A percentile compares a stretch with the other conserved stretches of the same genome.
Conservation (phyloP, 768 basidiomycete species). For the Russula vinacea region DNA sequence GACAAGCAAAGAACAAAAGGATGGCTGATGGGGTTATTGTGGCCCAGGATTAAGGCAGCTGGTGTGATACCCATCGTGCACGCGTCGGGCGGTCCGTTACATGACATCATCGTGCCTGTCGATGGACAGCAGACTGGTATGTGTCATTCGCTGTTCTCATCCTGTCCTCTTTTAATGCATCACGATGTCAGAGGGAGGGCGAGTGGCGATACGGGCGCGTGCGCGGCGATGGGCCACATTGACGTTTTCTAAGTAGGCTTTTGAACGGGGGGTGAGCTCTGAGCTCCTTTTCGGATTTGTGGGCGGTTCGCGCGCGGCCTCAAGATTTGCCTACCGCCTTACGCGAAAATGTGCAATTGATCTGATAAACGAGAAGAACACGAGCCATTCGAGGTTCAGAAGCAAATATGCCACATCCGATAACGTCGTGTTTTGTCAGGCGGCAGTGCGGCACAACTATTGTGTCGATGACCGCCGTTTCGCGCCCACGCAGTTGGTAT, state of each 20-base stretch:
- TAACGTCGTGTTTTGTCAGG: background rate
- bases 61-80: constrained; percentile 90
- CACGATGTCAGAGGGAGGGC: constrained; percentile 51
- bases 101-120: constrained; percentile 86
- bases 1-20: background rate
- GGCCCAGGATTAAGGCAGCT: constrained; percentile 62
- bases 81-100: constrained; percentile 86
- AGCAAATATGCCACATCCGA: background rate
- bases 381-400: background rate
- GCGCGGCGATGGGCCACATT: constrained; percentile 70
- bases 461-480: constrained; percentile 11
- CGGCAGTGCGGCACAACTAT: background rate
- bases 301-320: background rate
- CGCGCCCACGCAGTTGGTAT: background rate
- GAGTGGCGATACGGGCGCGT: constrained; percentile 59
- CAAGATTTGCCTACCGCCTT: background rate
- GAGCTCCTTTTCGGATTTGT: background rate
- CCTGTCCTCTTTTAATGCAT: constrained; percentile 36
- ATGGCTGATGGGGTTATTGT: background rate
- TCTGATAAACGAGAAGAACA: constrained; percentile 10
- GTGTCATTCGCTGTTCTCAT: constrained; percentile 17
- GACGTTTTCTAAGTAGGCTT: constrained; percentile 73
- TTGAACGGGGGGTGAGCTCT: constrained; percentile 55
- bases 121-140: constrained; percentile 67
- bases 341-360: background rate